These are phyloP conservation scores for Pseudopithomyces chartarum DNA, from an alignment of 2,329 filamentous ascomycete species.

Conservation along the genomic window DNA sequence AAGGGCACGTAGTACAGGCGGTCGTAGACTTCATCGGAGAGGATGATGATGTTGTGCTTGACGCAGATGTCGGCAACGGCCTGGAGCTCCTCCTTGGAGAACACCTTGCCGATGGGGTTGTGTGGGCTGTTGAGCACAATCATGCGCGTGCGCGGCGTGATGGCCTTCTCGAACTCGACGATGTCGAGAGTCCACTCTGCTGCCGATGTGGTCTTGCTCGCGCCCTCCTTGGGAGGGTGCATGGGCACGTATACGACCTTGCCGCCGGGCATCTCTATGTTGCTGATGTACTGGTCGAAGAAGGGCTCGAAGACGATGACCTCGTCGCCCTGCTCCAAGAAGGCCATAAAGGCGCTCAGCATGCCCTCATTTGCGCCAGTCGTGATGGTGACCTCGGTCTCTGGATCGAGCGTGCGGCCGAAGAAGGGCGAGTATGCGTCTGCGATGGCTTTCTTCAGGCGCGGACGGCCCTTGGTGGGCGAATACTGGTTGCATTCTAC, in stretches of 20 bases:
- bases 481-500: slow-evolving; percentile 99
- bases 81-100: slow-evolving; percentile 80
- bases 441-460: slow-evolving; percentile 90
- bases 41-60: slow-evolving; percentile 90
- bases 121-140: slow-evolving; percentile 89
- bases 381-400: slow-evolving; percentile 93
- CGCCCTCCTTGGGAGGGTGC: slow-evolving; percentile 82
- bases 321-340: slow-evolving; percentile 92
- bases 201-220: slow-evolving; percentile 78
- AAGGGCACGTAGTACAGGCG: slow-evolving; percentile 94
- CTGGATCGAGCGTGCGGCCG: slow-evolving; percentile 79
- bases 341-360: slow-evolving; percentile 97
- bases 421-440: slow-evolving; percentile 91
- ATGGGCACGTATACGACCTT: slow-evolving; percentile 96
- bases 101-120: slow-evolving; percentile 97
- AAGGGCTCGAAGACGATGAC: slow-evolving; percentile 98
- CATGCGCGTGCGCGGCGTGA: slow-evolving; percentile 92
- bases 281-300: slow-evolving; percentile 99
- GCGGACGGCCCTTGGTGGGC: slow-evolving; percentile 88
- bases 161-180: slow-evolving; percentile 76
- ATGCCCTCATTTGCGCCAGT: slow-evolving; percentile 91
- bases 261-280: slow-evolving; percentile 97
- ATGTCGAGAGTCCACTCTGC: slow-evolving; percentile 89
- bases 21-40: slow-evolving; percentile 78
- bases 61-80: slow-evolving; percentile 87